Base-by-base conservation (phyloP, 768 basidiomycete species). In the Omphalotus guepiniiformis region DNA sequence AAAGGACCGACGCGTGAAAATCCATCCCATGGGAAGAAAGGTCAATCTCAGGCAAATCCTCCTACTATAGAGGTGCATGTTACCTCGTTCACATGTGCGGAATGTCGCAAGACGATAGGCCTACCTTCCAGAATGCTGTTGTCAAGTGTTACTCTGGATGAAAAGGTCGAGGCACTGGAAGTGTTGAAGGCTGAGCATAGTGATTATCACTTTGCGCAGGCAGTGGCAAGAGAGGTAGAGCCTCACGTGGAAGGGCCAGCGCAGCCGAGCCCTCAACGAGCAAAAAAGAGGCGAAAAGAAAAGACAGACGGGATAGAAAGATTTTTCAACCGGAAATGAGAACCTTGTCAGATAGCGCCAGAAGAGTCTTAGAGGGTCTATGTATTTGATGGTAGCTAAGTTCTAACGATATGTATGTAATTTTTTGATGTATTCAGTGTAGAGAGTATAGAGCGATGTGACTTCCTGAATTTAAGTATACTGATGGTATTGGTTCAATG, bases 171-270 rank as follows among this genome's bases (percentile, higher is more conserved):
- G 55, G 70, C 58, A 16, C 55, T 84, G 29, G 68, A 63, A 5
- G 64, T 64, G 50, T 58, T 79, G 47, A 72, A 71, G 45, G 55
- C 76, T 63, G 94, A 96, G 59, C 94, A 97, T 56, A 75, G 80
- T 28, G 94, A 96, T 65, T 96, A 81, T 63, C 94, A 97, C 63
- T 82, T 92, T 55, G 93, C 94, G 1, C 74, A 83, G 56, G 85
- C 90, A 47, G 60, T 97, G 42, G 76, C 83, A 18, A 74, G 74
- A 21, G 68, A 72, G 44, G 49, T 65, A 42, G 39, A 57, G 54
- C 27, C 53, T 48, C 29, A 39, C 53, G 53, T 36, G 43, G 50
- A 42, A 43, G 58, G 46, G 55, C 55, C 28, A 60, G 54, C 37
- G 49, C 42, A n/a, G n/a, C n/a, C n/a, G 55, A 56, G 29, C 34